phyloP scores from a whole-genome alignment of 129 eudicot genomes.

The Lonicera japonica region DNA sequence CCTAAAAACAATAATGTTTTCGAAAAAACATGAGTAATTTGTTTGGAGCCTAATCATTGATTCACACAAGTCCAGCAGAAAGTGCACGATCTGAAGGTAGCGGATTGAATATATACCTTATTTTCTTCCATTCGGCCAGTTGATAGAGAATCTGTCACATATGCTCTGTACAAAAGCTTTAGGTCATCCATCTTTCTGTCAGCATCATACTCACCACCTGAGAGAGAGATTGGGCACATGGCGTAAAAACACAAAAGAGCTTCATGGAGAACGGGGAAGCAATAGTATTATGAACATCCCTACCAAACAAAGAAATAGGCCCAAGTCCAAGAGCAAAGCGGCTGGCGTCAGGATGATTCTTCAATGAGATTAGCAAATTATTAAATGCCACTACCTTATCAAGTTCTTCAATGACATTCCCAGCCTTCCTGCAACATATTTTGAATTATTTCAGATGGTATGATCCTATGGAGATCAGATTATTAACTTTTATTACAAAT shows the following conservation, averaged over 20 bases:
- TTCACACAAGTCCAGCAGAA: background rate
- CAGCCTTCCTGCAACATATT: conserved; percentile 42
- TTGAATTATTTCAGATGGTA: conserved; percentile 2
- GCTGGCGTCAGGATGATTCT: conserved; percentile 76
- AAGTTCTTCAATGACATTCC: conserved; percentile 65
- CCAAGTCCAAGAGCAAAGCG: conserved; percentile 92
- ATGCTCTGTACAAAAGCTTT: conserved; percentile 83
- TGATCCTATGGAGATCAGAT: no score
- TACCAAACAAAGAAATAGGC: conserved; percentile 70
- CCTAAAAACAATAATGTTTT: background rate
- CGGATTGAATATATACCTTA: conserved; percentile 40
- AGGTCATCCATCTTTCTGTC: conserved; percentile 77
- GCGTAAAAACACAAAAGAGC: background rate
- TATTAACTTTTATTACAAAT: no score
- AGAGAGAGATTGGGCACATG: conserved; percentile 7
- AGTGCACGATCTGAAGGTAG: background rate
- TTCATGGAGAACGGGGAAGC: background rate
- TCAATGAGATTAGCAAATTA: conserved; percentile 52
- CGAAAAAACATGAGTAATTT: no score
- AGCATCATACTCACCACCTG: conserved; percentile 86
- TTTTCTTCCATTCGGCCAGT: conserved; percentile 83
- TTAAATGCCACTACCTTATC: conserved; percentile 74
- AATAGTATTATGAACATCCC: conserved; percentile 2
- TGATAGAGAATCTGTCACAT: conserved; percentile 60
- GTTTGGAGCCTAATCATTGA: no score